Evolutionary conservation across 352 stramenopile species (phyloP).

Genomic region (Elongisporangium anandrum): DNA sequence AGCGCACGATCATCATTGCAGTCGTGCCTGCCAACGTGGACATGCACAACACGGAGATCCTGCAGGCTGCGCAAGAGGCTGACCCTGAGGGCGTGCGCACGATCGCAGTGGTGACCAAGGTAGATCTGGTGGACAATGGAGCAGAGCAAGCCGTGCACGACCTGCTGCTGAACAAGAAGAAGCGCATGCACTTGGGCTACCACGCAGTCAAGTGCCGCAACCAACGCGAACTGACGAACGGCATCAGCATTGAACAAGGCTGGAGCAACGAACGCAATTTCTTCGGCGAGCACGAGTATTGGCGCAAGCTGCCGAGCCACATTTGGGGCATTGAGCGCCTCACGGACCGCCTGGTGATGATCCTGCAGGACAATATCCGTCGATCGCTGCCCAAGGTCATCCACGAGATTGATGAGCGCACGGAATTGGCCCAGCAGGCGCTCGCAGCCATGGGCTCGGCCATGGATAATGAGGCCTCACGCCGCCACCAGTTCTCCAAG

Average conservation of each 20-base stretch:
- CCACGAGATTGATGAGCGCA: conserved; percentile 27
- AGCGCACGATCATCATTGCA: conserved; percentile 80
- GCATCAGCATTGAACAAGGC: conserved; percentile 49
- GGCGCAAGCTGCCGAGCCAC: conserved; percentile 19
- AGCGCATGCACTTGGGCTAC: conserved; percentile 61
- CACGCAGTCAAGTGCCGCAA: conserved; percentile 86
- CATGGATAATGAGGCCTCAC: conserved; percentile 12
- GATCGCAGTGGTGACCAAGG: conserved; percentile 86
- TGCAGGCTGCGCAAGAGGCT: conserved; percentile 59
- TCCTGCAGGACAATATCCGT: conserved; percentile 48
- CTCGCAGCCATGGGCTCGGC: conserved; percentile 20
- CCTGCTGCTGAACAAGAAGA: conserved; percentile 73
- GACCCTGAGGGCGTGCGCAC: conserved; percentile 68
- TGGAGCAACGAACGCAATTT: conserved; percentile 53
- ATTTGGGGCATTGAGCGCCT: conserved; percentile 32
- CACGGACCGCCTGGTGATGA: conserved; percentile 29
- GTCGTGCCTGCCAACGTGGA: conserved; percentile 84
- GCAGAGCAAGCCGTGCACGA: conserved; percentile 65
- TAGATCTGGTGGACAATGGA: conserved; percentile 84
- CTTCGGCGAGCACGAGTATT: conserved; percentile 42
- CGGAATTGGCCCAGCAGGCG: conserved; percentile 13
- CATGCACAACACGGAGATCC: conserved; percentile 83
- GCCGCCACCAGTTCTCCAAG: conserved; percentile 29
- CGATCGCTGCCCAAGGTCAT: conserved; percentile 41
- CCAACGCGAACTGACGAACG: conserved; percentile 57